Evolutionary conservation across 345 rosid species (phyloP).

Genomic region (Mangifera indica): DNA sequence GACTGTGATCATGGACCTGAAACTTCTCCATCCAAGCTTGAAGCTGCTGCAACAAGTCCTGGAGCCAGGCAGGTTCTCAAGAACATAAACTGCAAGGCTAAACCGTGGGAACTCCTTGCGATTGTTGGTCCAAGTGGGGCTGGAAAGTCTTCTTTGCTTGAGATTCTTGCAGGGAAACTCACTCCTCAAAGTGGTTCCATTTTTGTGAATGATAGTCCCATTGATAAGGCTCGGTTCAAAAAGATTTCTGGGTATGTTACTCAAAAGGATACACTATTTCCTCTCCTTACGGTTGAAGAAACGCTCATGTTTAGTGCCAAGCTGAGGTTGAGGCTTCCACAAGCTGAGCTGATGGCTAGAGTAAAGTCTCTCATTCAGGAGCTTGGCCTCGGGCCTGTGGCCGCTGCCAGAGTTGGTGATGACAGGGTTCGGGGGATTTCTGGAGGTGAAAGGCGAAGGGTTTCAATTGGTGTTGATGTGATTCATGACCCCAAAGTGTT

Average conservation of each 20-base stretch:
- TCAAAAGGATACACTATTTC: slow-evolving; percentile 84
- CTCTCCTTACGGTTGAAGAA: slow-evolving; percentile 91
- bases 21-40: slow-evolving; percentile 17
- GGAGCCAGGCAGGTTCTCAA: slow-evolving; percentile 56
- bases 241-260: slow-evolving; percentile 85
- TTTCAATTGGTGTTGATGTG: slow-evolving; percentile 90
- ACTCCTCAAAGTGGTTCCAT: slow-evolving; percentile 63
- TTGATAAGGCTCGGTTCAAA: slow-evolving; percentile 63
- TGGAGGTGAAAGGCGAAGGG: slow-evolving; percentile 94
- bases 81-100: slow-evolving; percentile 77
- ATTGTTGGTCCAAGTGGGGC: slow-evolving; percentile 98
- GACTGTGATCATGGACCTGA: slow-evolving; percentile 25
- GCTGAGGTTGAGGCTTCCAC: slow-evolving; percentile 69
- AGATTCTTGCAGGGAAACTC: slow-evolving; percentile 68
- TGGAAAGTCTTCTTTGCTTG: slow-evolving; percentile 86
- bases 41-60: slow-evolving; percentile 12
- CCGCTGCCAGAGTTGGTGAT: slow-evolving; percentile 72
- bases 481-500: slow-evolving; percentile 86
- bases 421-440: slow-evolving; percentile 85
- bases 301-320: slow-evolving; percentile 86
- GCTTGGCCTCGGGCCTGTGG: slow-evolving; percentile 76
- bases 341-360: slow-evolving; percentile 40
- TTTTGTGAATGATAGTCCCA: slow-evolving; percentile 55
- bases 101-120: slow-evolving; percentile 90
- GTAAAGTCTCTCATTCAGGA: slow-evolving; percentile 74